These are phyloP conservation scores for Crucihimalaya himalaica DNA, from an alignment of 345 rosid species.

Conservation along the genomic window DNA sequence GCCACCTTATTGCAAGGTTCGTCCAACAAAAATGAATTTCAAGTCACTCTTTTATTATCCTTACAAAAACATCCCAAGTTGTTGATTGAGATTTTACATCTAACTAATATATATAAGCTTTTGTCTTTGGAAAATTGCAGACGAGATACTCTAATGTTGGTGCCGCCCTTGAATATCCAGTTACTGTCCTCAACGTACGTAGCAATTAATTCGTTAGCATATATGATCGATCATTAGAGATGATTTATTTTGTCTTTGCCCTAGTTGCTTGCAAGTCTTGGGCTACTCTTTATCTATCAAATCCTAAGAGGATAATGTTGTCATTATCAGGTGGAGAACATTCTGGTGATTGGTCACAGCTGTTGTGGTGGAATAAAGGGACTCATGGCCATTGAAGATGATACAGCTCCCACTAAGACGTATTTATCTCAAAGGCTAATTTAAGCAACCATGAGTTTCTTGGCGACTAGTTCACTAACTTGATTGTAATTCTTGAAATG, in stretches of 20 bases:
- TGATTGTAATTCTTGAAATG: conserved; percentile 13
- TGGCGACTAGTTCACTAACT: conserved; percentile 13
- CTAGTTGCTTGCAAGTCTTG: not conserved
- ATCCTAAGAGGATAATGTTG: not conserved
- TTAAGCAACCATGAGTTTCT: conserved; percentile 5
- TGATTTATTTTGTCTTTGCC: not conserved
- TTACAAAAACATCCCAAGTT: not conserved
- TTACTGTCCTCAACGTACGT: conserved; percentile 81
- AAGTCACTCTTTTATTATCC: not conserved
- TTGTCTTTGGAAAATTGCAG: conserved; percentile 46
- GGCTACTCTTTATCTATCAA: too few relatives aligned
- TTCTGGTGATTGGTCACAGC: conserved; percentile 92
- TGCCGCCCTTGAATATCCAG: conserved; percentile 96
- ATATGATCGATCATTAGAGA: not conserved
- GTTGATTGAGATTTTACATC: not conserved
- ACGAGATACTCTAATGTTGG: conserved; percentile 68
- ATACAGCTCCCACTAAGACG: conserved; percentile 36
- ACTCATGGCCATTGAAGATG: conserved; percentile 63
- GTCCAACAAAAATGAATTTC: conserved; percentile 4
- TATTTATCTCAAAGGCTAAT: conserved; percentile 6
- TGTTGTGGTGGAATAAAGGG: conserved; percentile 97
- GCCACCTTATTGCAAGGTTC: conserved; percentile 76
- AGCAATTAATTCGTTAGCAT: not conserved
- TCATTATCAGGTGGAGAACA: conserved; percentile 71
- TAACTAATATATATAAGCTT: not conserved